Evolutionary conservation across 2,329 filamentous ascomycete species (phyloP).

Genomic region (Neofusicoccum cordaticola): DNA sequence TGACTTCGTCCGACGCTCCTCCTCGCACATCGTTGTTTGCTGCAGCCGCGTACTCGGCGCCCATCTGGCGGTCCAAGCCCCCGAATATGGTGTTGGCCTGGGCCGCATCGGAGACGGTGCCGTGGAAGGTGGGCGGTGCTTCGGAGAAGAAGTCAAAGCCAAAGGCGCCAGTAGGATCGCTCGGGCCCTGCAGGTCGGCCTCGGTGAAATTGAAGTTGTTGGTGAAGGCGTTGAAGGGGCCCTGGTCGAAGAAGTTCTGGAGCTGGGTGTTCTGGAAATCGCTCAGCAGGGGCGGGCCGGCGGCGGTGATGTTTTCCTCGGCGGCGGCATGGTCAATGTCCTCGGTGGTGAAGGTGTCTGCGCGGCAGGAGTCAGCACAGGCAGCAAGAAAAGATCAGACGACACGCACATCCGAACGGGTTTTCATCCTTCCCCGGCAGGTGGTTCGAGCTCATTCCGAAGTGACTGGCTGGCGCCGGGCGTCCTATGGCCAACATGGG

Average conservation of each 20-base stretch:
- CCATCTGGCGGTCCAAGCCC: background rate
- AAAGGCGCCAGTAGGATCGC: background rate
- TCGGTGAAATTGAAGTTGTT: conserved; percentile 11
- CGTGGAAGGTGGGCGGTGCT: conserved; percentile 6
- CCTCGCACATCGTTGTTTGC: background rate
- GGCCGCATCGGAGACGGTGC: background rate
- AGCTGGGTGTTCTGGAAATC: conserved; percentile 12
- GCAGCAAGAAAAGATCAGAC: background rate
- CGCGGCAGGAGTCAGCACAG: background rate
- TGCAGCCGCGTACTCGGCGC: background rate
- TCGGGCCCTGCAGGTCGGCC: background rate
- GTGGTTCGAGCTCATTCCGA: conserved; percentile 18
- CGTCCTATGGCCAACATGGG: conserved; percentile 16
- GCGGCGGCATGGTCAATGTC: conserved; percentile 15
- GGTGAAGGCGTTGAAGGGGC: conserved; percentile 12
- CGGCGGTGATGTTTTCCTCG: conserved; percentile 10
- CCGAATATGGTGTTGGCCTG: conserved; percentile 2
- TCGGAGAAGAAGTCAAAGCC: conserved; percentile 2
- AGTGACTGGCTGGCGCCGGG: conserved; percentile 13
- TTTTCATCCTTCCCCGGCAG: conserved; percentile 15
- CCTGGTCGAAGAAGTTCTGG: conserved; percentile 17
- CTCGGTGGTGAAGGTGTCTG: conserved; percentile 11
- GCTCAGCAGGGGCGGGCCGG: conserved; percentile 14
- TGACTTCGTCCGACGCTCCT: conserved; percentile 11
- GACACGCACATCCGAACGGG: conserved; percentile 14